Conservation (phyloP, 176 grass and related monocot genomes). For the Phoenix dactylifera region DNA sequence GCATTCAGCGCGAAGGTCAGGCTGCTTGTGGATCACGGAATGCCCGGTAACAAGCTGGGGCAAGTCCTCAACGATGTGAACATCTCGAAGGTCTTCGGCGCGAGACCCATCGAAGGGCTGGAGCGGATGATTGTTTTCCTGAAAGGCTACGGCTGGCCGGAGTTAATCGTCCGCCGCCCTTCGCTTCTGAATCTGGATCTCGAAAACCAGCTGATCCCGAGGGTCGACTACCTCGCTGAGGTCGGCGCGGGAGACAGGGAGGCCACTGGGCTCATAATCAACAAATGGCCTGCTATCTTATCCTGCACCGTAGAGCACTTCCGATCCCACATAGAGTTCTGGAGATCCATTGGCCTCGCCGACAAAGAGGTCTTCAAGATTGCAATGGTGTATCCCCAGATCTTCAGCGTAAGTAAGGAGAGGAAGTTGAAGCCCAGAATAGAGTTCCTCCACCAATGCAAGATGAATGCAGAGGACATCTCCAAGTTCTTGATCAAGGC, state of each 20-base stretch:
- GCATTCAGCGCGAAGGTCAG: conserved; percentile 1
- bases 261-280: conserved; percentile 7
- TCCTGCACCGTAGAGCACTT: conserved; percentile 17
- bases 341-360: conserved; percentile 15
- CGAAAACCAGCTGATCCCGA: conserved; percentile 12
- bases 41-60: conserved; percentile 5
- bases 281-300: conserved; percentile 20
- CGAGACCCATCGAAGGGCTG: conserved; percentile 5
- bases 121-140: conserved; percentile 16
- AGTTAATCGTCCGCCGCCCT: conserved; percentile 9
- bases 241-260: conserved; percentile 4
- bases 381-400: conserved; percentile 13
- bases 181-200: conserved; percentile 16
- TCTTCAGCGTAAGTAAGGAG: conserved; percentile 24
- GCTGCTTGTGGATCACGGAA: conserved; percentile 10
- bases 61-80: conserved; percentile 14
- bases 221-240: conserved; percentile 9
- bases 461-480: conserved; percentile 14
- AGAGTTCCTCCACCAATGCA: conserved; percentile 14
- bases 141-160: conserved; percentile 8
- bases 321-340: conserved; percentile 17
- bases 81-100: conserved; percentile 15
- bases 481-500: conserved; percentile 22
- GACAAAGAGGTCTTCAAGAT: conserved; percentile 18
- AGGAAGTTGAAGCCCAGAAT: conserved; percentile 16